phyloP scores from a whole-genome alignment of 2,329 filamentous ascomycete species.

The Fusarium concolor region DNA sequence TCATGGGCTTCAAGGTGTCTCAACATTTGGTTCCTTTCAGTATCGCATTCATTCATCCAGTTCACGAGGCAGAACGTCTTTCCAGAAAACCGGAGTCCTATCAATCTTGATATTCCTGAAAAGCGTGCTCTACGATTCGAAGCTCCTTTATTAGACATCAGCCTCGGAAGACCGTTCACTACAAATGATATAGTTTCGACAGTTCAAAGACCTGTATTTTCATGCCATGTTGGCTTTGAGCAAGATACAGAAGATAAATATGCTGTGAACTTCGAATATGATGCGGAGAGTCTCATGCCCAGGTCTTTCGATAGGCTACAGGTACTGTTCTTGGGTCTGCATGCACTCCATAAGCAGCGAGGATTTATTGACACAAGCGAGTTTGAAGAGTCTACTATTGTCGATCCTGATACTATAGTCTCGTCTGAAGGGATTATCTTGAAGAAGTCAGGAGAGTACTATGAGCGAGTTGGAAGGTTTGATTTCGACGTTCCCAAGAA shows the following conservation, averaged over 20 bases:
- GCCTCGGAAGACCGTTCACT: neutral
- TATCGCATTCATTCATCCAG: neutral
- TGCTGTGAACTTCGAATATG: neutral
- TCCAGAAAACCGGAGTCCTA: neutral
- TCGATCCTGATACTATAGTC: neutral
- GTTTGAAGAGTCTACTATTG: neutral
- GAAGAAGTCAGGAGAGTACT: neutral
- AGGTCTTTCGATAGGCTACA: neutral
- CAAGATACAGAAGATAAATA: neutral
- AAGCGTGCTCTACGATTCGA: neutral
- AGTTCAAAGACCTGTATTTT: neutral
- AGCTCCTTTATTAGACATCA: neutral
- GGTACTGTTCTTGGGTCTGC: neutral
- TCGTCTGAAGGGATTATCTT: neutral
- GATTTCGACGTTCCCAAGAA: neutral
- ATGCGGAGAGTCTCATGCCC: neutral
- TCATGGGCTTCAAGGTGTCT: slow-evolving; percentile 6
- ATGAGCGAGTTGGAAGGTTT: neutral
- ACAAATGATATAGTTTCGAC: neutral
- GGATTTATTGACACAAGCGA: neutral
- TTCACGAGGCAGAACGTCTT: neutral
- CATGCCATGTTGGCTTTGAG: neutral
- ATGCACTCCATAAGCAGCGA: neutral
- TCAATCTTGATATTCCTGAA: neutral
- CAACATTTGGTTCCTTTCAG: neutral